These are phyloP conservation scores for Paxillus rubicundulus DNA, from an alignment of 768 basidiomycete genomes.

Conservation along the genomic window DNA sequence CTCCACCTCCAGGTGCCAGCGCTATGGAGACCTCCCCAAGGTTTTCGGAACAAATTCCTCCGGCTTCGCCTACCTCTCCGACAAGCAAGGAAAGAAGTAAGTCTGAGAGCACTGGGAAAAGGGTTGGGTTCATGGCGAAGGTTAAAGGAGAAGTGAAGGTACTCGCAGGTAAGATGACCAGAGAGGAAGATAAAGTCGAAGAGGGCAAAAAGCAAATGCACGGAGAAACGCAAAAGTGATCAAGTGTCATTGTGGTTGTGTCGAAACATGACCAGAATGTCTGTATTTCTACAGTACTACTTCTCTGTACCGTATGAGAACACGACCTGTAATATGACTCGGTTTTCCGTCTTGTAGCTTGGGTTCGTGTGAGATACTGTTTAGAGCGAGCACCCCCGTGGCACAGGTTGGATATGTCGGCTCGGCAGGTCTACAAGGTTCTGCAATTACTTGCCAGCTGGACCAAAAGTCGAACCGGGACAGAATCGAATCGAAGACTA, in stretches of 20 bases:
- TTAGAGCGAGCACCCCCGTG: too few species aligned
- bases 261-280: neutral
- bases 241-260: neutral
- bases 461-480: too few species aligned
- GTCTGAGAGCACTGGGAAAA: conserved; percentile 15
- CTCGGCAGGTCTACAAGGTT: too few species aligned
- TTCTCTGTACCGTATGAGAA: neutral
- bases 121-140: conserved; percentile 26
- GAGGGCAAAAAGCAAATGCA: conserved; percentile 29
- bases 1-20: conserved; percentile 20
- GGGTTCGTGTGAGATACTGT: too few species aligned
- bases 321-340: too few species aligned
- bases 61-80: neutral
- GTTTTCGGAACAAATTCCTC: neutral
- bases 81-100: neutral
- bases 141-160: conserved; percentile 36
- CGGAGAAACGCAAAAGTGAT: conserved; percentile 16
- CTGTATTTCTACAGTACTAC: neutral
- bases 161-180: conserved; percentile 28
- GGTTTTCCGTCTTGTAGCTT: too few species aligned
- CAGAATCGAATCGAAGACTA: too few species aligned
- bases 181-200: conserved; percentile 28
- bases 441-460: too few species aligned
- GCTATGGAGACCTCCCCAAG: neutral
- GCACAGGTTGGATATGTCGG: too few species aligned